These are phyloP conservation scores for Podospora anserina DNA, from an alignment of 495 filamentous ascomycete genomes.

Conservation along the genomic window DNA sequence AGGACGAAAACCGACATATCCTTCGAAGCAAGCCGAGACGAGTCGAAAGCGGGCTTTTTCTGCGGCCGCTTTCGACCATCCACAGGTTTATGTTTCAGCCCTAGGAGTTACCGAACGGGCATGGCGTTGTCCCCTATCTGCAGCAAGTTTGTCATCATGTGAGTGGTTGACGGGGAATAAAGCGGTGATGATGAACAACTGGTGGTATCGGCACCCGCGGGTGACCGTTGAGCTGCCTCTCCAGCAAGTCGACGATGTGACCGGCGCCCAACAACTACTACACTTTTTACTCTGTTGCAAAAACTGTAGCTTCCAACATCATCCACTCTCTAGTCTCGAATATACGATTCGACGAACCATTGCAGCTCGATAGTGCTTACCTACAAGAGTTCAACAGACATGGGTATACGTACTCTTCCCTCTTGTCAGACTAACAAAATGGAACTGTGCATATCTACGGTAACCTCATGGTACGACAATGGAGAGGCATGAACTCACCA, in stretches of 20 bases:
- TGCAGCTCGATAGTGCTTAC: background rate
- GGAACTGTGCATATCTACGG: background rate
- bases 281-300: too few relatives aligned
- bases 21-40: background rate
- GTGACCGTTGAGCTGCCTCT: background rate
- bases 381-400: background rate
- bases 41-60: background rate
- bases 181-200: too few relatives aligned
- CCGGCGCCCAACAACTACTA: too few relatives aligned
- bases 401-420: background rate
- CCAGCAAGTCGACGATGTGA: background rate
- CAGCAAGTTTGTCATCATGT: background rate
- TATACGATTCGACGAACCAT: background rate
- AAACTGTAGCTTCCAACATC: background rate
- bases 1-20: background rate
- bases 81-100: background rate
- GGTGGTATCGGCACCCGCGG: background rate
- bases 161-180: background rate
- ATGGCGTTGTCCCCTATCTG: background rate
- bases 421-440: background rate
- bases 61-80: background rate
- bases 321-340: background rate
- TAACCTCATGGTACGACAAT: too few relatives aligned
- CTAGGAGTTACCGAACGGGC: background rate
- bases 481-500: too few relatives aligned